These are phyloP conservation scores for Bolboschoenus planiculmis DNA, from an alignment of 176 grass and related monocot genomes.

Conservation along the genomic window DNA sequence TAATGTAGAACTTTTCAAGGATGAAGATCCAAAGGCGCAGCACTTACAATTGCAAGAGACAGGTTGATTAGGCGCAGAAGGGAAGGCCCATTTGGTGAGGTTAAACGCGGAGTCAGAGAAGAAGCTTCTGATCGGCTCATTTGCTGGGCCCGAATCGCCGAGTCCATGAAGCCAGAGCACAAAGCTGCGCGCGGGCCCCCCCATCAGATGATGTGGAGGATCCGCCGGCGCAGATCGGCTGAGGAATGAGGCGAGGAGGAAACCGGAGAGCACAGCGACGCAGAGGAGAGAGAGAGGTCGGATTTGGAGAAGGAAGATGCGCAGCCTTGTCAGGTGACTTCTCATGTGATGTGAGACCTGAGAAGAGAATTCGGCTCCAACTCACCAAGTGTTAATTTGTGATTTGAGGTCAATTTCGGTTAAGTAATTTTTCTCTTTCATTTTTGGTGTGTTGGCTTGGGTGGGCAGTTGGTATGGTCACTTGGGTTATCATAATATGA, in stretches of 20 bases:
- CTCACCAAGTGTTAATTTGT: neutral
- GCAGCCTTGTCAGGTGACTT: neutral
- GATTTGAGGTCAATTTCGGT: neutral
- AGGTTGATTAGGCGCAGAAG: conserved; percentile 53
- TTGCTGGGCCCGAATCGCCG: conserved; percentile 79
- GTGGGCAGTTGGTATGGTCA: neutral
- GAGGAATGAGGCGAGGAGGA: conserved; percentile 41
- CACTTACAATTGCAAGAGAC: conserved; percentile 72
- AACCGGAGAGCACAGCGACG: conserved; percentile 37
- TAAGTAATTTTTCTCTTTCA: neutral
- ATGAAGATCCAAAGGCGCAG: neutral
- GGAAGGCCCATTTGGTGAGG: conserved; percentile 63
- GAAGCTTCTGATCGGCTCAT: conserved; percentile 79
- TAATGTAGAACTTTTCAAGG: neutral
- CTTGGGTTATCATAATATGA: neutral
- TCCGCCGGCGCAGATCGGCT: conserved; percentile 24
- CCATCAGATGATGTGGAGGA: conserved; percentile 14
- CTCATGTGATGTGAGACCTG: neutral
- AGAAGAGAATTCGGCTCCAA: neutral
- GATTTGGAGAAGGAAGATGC: neutral
- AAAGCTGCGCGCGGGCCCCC: conserved; percentile 50
- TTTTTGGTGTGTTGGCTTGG: neutral
- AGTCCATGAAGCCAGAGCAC: conserved; percentile 88
- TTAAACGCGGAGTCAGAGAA: conserved; percentile 72
- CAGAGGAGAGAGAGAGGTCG: conserved; percentile 20